Conservation (phyloP, 768 basidiomycete species). For the Podaxis mareebaensis region DNA sequence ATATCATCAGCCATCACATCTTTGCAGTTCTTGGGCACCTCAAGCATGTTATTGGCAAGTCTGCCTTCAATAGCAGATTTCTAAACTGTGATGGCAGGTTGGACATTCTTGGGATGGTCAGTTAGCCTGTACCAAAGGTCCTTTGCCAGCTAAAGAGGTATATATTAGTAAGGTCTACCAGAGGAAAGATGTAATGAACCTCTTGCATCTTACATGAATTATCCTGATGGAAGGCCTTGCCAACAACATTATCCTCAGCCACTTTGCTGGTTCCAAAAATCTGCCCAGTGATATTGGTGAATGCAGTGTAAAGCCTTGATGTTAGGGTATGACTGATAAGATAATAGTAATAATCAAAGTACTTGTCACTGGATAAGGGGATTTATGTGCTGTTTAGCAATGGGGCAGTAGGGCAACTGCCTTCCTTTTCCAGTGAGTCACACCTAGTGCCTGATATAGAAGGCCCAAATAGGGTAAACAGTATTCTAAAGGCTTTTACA, state of each 20-base stretch:
- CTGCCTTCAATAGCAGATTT: neutral
- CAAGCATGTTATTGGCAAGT: neutral
- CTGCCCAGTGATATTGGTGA: conserved; percentile 11
- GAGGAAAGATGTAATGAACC: neutral
- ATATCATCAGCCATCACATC: neutral
- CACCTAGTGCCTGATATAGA: neutral
- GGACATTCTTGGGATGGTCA: neutral
- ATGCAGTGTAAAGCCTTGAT: neutral
- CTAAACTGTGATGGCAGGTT: neutral
- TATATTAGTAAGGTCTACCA: no score
- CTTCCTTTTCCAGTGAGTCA: neutral
- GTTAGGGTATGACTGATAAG: neutral
- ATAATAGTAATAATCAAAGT: neutral
- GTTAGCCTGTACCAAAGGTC: neutral
- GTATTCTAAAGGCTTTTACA: neutral
- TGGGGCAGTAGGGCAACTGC: neutral
- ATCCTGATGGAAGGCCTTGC: conserved; percentile 1
- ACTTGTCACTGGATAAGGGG: neutral
- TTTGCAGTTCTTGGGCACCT: neutral
- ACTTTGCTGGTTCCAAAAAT: conserved; percentile 2
- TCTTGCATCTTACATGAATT: neutral
- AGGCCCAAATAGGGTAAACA: neutral
- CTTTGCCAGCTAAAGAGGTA: neutral
- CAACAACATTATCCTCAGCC: neutral
- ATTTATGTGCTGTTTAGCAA: neutral